Evolutionary conservation across 169 alveolate species (phyloP), one percentile per base, ranked within the genome.

Genomic region (Plasmodium falciparum): DNA sequence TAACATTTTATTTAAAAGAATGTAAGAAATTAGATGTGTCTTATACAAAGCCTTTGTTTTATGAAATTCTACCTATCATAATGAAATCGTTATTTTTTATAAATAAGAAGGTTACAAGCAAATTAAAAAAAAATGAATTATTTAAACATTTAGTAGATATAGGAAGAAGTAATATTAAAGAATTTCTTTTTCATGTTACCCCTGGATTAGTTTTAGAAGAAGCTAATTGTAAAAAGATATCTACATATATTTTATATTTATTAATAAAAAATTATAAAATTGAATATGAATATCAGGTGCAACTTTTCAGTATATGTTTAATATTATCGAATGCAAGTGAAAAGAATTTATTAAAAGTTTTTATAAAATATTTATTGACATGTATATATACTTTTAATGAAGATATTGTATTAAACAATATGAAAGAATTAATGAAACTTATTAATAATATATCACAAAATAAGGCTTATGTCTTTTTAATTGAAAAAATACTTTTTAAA

Each of bases 121-220:
- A 85, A 74, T 13, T 65, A 52, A 50, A 59, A 52, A 85, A 65
- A 56, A 70, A 85, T 61, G 26, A 58, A 29, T 65, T 85, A n/a
- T 85, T 85, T 52, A 86, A 85, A 58, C 45, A 71, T 52, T 59
- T 85, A 56, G 49, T 71, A 47, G 43, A 85, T 2, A 58, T 85
- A 33, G 92, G 92, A 39, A 70, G 24, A 24, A 9, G 69, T 9
- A 61, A 85, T 29, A 24, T 85, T 33, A 71, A 59, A 45, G 26
- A 47, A 22, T 71, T 85, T 17, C 29, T 85, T 43, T 63, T 71
- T 2, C 73, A 85, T 52, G 58, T 85, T 50, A 85, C 92, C 20
- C 92, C 92, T 6, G 92, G 92, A 12, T 85, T 85, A 58, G 43
- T 85, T 63, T 22, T 85, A 52, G 75, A 85, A 58, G 88, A 85